Evolutionary conservation across 305 asterid species (phyloP), one percentile per base, ranked within the genome.

Genomic region (Solanum hybrid): DNA sequence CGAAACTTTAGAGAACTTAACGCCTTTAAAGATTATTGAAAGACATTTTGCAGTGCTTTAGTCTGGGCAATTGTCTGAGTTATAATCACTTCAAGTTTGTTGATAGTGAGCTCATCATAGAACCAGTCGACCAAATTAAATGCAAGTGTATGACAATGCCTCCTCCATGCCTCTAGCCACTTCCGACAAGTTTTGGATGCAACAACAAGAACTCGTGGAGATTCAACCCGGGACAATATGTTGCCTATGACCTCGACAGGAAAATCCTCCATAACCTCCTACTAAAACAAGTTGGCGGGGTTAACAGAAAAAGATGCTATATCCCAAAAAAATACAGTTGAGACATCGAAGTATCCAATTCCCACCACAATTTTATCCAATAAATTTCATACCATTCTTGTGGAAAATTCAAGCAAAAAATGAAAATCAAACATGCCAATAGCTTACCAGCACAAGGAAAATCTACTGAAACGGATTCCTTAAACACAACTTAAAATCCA

Each of bases 81-180:
- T 24, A 88, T 78, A 26, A 76, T 82, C n/a, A 32, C 66, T 84
- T 88, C 78, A 88, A 88, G 78, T 46, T 60, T n/a, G 87, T 60
- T 51, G 17, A 1, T n/a, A 5, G 36, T 31, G 22, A 34, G 36
- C 38, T 88, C 79, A 78, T 88, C 73, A 88, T 34, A 88, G 29
- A 64, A 78, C 79, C 87, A 78, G 64, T 88, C 90, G 4, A 56
- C 64, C 10, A 64, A 77, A 35, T 88, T 32, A 78, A 88, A 51
- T 32, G 29, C 24, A 79, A 88, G 90, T 46, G 66, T 78, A 78
- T 79, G 79, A 37, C 56, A 37, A 35, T 88, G 87, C 36, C 56
- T 17, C 64, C 46, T 29, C 56, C 76, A 12, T 20, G 87, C 90
- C 32, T 88, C 66, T 42, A 6, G 34, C 90, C 87, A 88, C 27